Evolutionary conservation across 2,329 filamentous ascomycete genomes (phyloP).

Genomic region (Apiospora saccharicola): DNA sequence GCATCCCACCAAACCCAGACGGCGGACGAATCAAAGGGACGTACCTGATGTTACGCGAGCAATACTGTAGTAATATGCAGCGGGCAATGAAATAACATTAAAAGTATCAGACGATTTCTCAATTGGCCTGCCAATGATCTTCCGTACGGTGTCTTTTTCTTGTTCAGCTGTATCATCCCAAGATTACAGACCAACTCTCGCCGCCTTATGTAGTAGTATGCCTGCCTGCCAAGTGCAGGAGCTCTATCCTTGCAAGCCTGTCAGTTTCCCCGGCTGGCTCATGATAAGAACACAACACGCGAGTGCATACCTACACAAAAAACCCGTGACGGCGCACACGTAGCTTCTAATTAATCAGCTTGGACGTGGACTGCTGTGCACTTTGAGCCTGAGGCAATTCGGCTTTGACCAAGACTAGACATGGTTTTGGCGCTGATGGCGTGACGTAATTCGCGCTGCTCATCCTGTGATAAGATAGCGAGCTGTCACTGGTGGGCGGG

Average conservation of each 20-base stretch:
- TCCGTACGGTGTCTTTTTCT: not conserved
- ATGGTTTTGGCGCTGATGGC: not conserved
- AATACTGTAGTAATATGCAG: conserved; percentile 2
- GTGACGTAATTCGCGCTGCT: conserved; percentile 20
- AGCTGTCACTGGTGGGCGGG: conserved; percentile 7
- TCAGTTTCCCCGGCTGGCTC: not conserved
- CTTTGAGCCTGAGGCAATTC: not conserved
- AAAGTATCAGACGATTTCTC: conserved; percentile 1
- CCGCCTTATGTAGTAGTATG: not conserved
- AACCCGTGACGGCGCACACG: not conserved
- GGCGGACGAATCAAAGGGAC: conserved; percentile 5
- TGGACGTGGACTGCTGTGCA: not conserved
- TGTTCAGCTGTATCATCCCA: not conserved
- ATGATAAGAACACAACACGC: not conserved
- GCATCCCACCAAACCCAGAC: conserved; percentile 1
- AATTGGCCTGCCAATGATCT: conserved; percentile 7
- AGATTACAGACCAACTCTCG: not conserved
- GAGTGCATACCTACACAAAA: not conserved
- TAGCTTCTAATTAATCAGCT: not conserved
- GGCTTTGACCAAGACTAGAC: not conserved
- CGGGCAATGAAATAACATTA: not conserved
- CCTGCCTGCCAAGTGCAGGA: no score
- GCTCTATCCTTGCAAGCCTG: conserved; percentile 8
- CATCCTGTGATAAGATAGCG: conserved; percentile 8
- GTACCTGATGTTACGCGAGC: conserved; percentile 10